Base-by-base conservation (phyloP, 1,139 yeast genomes). In the Debaryomyces psychrophilus region DNA sequence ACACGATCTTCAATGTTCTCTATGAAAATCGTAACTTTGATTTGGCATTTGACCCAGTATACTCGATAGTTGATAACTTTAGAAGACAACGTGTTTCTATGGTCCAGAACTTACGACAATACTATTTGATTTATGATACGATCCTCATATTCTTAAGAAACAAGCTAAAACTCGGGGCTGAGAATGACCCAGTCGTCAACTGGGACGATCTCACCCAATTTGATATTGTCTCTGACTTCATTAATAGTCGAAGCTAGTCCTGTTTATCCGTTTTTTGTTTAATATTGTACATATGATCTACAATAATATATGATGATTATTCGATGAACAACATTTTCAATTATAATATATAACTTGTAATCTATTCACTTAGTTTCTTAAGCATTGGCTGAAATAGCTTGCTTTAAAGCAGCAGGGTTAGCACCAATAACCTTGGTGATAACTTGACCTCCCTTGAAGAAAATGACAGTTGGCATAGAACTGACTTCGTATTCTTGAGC, bases 381-480 rank as follows among this genome's bases (percentile, higher is more conserved):
- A 59, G 76, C 79, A 65, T 77, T 70, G 43, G 78, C 64, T 56
- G 83, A 77, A 59, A 88, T 73, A 55, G 85, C 82, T 62, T 82
- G 81, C 76, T 87, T 85, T 65, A 90, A 80, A 57, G 87, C 89
- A 63, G 82, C 81, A 57, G 93, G 88, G 78, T 90, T 86, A 58
- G 95, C 96, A 65, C 97, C 97, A 57, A 89, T 81, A 48, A 90
- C 86, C 66, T 82, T 86, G 60, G 79, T 82, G 51, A 88, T 77
- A 59, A 79, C 78, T 69, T 83, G 69, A 56, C 96, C 96, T 53
- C 75, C 75, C 77, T 87, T 89, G 80, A 82, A 83, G 68, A 88
- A 82, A 51, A 88, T 69, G 53, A 90, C 68, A 48, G 97, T 90
- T 66, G 97, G 97, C 97, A 90, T 90, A 52, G 96, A 87, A 48